Evolutionary conservation across 768 basidiomycete genomes (phyloP).

Genomic region (Kwoniella shandongensis): DNA sequence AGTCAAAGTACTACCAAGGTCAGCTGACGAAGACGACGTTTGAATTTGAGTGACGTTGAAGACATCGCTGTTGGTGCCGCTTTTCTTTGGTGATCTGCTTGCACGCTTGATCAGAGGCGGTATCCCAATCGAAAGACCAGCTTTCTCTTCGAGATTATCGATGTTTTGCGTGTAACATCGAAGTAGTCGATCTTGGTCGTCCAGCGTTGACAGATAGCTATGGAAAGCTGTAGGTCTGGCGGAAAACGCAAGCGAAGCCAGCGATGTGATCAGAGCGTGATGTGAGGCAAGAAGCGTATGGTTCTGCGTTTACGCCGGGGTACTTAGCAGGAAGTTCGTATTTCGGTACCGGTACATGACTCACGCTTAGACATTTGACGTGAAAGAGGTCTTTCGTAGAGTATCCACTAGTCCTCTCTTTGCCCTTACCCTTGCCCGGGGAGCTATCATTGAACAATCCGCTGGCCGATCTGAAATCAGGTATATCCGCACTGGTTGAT

Average conservation of each 20-base stretch:
- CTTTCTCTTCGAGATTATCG: constrained; percentile 80
- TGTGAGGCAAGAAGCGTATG: constrained; percentile 68
- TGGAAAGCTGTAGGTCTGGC: constrained; percentile 83
- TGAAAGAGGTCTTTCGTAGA: constrained; percentile 88
- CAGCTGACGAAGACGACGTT: not conserved
- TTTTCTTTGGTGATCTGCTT: not conserved
- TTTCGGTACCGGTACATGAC: constrained; percentile 10
- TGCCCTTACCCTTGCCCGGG: constrained; percentile 69
- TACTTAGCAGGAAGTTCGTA: too few relatives aligned
- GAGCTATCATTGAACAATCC: constrained; percentile 65
- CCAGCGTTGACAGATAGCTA: constrained; percentile 68
- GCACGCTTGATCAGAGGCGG: constrained; percentile 56
- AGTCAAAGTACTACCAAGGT: too few relatives aligned
- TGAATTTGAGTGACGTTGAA: not conserved
- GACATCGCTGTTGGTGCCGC: not conserved
- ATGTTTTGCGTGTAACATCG: constrained; percentile 94
- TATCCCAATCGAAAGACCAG: constrained; percentile 82
- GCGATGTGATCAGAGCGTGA: constrained; percentile 73
- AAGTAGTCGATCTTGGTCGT: constrained; percentile 71
- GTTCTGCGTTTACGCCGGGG: too few relatives aligned
- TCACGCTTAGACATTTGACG: constrained; percentile 81
- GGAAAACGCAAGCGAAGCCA: constrained; percentile 69
- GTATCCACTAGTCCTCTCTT: constrained; percentile 54
- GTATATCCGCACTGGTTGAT: constrained; percentile 81
- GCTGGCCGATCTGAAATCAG: constrained; percentile 79